Evolutionary conservation across 495 filamentous ascomycete genomes (phyloP).

Genomic region (Hypoxylon fuscum): DNA sequence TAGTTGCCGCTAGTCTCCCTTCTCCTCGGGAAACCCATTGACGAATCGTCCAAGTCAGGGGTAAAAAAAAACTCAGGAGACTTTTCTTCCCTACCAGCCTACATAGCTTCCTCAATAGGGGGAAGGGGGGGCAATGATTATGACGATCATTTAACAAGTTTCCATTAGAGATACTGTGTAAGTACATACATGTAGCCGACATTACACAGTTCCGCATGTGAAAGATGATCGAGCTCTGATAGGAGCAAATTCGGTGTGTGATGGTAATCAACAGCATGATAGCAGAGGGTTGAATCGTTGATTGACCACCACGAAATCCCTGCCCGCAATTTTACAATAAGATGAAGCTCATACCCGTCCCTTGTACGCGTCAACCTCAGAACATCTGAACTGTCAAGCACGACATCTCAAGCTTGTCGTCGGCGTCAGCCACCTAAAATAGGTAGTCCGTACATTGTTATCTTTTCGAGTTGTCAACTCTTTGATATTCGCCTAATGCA

Average conservation of each 20-base stretch:
- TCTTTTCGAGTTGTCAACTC: slow-evolving; percentile 1
- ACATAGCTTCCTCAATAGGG: slow-evolving; percentile 24
- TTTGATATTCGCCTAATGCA: slow-evolving; percentile 3
- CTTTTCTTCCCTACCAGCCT: neutral
- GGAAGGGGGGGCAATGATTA: slow-evolving; percentile 20
- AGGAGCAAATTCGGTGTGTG: slow-evolving; percentile 32
- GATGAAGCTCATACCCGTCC: slow-evolving; percentile 41
- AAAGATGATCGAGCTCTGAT: slow-evolving; percentile 23
- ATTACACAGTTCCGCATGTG: slow-evolving; percentile 34
- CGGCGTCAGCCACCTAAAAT: slow-evolving; percentile 4
- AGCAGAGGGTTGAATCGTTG: slow-evolving; percentile 31
- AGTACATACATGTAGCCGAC: slow-evolving; percentile 30
- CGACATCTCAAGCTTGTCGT: slow-evolving; percentile 29
- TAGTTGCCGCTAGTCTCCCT: slow-evolving; percentile 39
- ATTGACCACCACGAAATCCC: slow-evolving; percentile 34
- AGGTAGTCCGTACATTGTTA: neutral
- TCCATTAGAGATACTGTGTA: slow-evolving; percentile 21
- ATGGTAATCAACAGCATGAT: slow-evolving; percentile 25
- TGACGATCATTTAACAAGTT: slow-evolving; percentile 29
- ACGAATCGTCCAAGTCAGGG: slow-evolving; percentile 30
- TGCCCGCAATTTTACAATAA: slow-evolving; percentile 40
- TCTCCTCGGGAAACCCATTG: slow-evolving; percentile 13
- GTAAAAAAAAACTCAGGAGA: slow-evolving; percentile 26
- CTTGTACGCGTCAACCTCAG: slow-evolving; percentile 36
- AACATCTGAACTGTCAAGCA: slow-evolving; percentile 25